Base-by-base conservation (phyloP, 345 rosid species). In the Chamaenerion angustifolium region DNA sequence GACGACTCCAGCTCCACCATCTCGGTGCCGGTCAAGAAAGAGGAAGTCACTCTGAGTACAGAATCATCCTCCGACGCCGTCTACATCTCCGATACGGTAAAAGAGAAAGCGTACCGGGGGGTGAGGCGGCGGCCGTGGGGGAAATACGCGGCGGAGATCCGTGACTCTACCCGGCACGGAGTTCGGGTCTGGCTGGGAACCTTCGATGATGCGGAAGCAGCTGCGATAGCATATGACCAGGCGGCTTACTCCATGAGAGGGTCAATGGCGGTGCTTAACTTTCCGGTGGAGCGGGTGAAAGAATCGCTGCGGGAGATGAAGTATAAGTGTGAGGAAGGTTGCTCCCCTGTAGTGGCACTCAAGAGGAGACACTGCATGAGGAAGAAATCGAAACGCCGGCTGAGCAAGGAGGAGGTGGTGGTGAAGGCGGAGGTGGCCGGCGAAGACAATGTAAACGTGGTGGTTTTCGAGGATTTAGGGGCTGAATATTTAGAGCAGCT, bases 171-270 rank as follows among this genome's bases (percentile, higher is more conserved):
- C 0, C 70, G 80, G 53, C 70, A 72, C 14, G 80, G 80, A 0
- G 76, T 63, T n/a, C 51, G 84, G 16, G 84, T 78, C 4, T 78
- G 84, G 80, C 21, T 78, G 5, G 84, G 84, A 51, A 78, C 84
- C 9, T 78, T 78, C 17, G 76, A 75, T 13, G 75, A 78, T 0
- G 80, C 74, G 0, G 84, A 78, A 62, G 76, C 59, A 2, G 85
- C 85, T 1, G 85, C 85, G 16, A 60, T 78, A 49, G 85, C 73
- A 2, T 78, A 78, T 18, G 85, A 78, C 46, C 85, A 75, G 64
- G 81, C 85, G 0, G 85, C 85, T 52, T 73, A 72, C 45, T 71
- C 76, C 0, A 61, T 68, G 69, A 62, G 77, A 49, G 85, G 79
- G 6, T 41, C 81, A 3, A 65, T 44, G 72, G 81, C 85, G 0